These are phyloP conservation scores for Penicillium sp. DNA, from an alignment of 2,329 filamentous ascomycete species.

Conservation along the genomic window DNA sequence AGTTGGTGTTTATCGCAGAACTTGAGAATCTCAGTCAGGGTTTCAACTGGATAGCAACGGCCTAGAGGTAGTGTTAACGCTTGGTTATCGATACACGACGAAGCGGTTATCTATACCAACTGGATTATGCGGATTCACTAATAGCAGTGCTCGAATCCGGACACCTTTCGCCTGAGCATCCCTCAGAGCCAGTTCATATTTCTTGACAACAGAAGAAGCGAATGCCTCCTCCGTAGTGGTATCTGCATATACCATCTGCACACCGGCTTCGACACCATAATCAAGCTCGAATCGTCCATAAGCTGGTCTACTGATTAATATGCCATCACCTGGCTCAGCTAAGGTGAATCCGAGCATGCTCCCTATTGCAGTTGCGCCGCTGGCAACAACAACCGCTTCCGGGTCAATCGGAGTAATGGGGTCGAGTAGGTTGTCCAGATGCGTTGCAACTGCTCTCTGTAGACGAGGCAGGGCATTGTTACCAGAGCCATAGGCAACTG, in stretches of 20 bases:
- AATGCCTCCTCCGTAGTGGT: conserved; percentile 36
- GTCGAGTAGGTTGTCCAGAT: conserved; percentile 38
- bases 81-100: not conserved
- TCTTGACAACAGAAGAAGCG: conserved; percentile 21
- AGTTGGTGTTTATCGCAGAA: conserved; percentile 44
- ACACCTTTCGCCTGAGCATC: conserved; percentile 27
- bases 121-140: conserved; percentile 42
- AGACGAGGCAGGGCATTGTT: no score
- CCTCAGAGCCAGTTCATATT: conserved; percentile 35
- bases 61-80: conserved; percentile 18
- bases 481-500: no score
- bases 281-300: conserved; percentile 47
- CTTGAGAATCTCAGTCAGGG: no score
- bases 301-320: conserved; percentile 40
- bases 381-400: conserved; percentile 36
- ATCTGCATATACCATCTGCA: conserved; percentile 34
- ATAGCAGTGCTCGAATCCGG: conserved; percentile 36
- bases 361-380: conserved; percentile 35
- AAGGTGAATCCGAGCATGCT: conserved; percentile 39
- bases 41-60: conserved; percentile 40
- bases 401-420: conserved; percentile 29
- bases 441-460: conserved; percentile 29
- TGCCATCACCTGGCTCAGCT: conserved; percentile 39
- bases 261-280: conserved; percentile 39
- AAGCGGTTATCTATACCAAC: conserved; percentile 24